These are phyloP conservation scores for Penicillium cinerascens DNA, from an alignment of 495 filamentous ascomycete genomes.

Conservation along the genomic window DNA sequence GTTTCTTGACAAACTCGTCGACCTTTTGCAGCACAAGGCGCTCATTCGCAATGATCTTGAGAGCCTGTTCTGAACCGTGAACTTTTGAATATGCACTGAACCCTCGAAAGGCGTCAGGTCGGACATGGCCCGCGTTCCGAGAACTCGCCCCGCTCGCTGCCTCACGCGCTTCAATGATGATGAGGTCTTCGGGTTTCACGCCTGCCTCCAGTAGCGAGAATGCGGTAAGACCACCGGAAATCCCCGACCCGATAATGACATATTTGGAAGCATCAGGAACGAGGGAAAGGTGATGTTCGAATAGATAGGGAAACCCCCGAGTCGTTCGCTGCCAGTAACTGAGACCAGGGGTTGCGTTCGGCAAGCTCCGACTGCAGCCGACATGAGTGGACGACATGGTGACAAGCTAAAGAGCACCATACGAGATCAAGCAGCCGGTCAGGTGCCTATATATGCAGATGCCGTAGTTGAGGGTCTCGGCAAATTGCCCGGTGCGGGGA, in stretches of 20 bases:
- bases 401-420: neutral
- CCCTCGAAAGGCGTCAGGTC: conserved; percentile 35
- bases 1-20: conserved; percentile 22
- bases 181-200: conserved; percentile 18
- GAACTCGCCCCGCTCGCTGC: conserved; percentile 30
- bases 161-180: conserved; percentile 33
- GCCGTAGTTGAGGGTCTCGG: too few species aligned
- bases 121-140: conserved; percentile 32
- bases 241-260: conserved; percentile 29
- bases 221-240: conserved; percentile 25
- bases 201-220: conserved; percentile 26
- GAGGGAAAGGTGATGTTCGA: conserved; percentile 10
- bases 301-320: conserved; percentile 22
- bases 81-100: conserved; percentile 31
- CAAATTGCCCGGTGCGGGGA: conserved; percentile 1
- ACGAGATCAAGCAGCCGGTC: too few species aligned
- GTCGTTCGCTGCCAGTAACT: conserved; percentile 37
- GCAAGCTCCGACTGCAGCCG: conserved; percentile 22
- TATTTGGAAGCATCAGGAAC: conserved; percentile 19
- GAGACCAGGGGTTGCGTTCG: conserved; percentile 20
- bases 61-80: conserved; percentile 28
- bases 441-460: neutral
- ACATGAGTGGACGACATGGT: neutral
- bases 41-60: conserved; percentile 29
- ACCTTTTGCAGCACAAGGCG: conserved; percentile 25